Evolutionary conservation across 1,139 yeast genomes (phyloP).

Genomic region (Wickerhamomyces sp.): DNA sequence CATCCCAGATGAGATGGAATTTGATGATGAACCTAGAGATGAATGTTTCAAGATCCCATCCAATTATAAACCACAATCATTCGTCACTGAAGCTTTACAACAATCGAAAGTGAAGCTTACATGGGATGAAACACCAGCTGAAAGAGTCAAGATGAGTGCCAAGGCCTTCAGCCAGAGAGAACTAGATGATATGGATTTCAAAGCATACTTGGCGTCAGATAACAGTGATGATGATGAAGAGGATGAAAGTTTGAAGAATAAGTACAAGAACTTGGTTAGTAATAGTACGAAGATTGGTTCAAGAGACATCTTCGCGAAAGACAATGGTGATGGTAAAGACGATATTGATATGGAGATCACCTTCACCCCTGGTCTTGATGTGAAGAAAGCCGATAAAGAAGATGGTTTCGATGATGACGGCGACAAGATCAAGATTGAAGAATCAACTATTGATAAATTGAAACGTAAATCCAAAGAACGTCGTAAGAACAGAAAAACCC

Average conservation of each 20-base stretch:
- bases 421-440: too few relatives aligned
- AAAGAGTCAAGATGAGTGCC: conserved; percentile 72
- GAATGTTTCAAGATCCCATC: conserved; percentile 66
- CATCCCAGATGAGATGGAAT: conserved; percentile 86
- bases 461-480: conserved; percentile 91
- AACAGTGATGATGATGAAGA: conserved; percentile 57
- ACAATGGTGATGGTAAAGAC: conserved; percentile 37
- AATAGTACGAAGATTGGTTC: conserved; percentile 36
- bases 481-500: conserved; percentile 73
- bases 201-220: conserved; percentile 91
- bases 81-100: conserved; percentile 90
- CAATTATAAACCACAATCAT: conserved; percentile 73
- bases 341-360: conserved; percentile 95
- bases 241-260: conserved; percentile 43
- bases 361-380: conserved; percentile 81
- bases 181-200: conserved; percentile 92
- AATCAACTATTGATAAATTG: conserved; percentile 75
- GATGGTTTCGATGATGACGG: conserved; percentile 32
- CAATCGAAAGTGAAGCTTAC: conserved; percentile 91
- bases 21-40: conserved; percentile 71
- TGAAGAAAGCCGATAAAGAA: conserved; percentile 28
- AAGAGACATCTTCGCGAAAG: conserved; percentile 26
- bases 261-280: conserved; percentile 61
- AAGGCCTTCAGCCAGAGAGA: conserved; percentile 86
- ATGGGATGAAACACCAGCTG: conserved; percentile 98